Base-by-base conservation (phyloP, 2,329 filamentous ascomycete species). In the Colletotrichum coccodes region DNA sequence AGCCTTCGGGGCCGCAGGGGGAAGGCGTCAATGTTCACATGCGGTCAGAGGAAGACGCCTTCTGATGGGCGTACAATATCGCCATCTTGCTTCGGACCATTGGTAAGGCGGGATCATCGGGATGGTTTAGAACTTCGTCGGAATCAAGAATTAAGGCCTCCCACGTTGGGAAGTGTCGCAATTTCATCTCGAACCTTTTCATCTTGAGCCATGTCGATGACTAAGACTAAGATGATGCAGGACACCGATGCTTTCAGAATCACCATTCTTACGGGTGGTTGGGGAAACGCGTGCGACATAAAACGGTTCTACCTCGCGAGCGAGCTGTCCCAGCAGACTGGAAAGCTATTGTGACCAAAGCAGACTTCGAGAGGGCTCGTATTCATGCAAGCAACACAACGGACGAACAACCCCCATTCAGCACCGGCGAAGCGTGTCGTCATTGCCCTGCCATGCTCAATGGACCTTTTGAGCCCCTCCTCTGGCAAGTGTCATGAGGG, bases 341-440 rank as follows among this genome's bases (percentile, higher is more conserved):
- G 60, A 36, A 50, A 57, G 5, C 44, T 21, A 53, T 68, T 52
- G 46, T 67, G 56, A 21, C 42, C 36, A 67, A 56, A 34, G 40
- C 36, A 26, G 23, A 34, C 28, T 56, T 56, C 38, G 38, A 69
- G 34, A 49, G 52, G 47, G 36, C n/a, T 30, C 38, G 34, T 28
- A 70, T 70, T 68, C 50, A 70, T 67, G 57, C 63, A 58, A 46
- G 34, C 30, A 34, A 32, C 26, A 70, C 67, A 70, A 70, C 62
- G n/a, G 18, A 67, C 49, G n/a, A 53, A 52, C 54, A 36, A 38
- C 26, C 46, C 46, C 46, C 63, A 38, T 65, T 65, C 16, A 65
- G 34, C 7, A 38, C 38, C 28, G 40, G 60, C 50, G 36, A 63
- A n/a, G 14, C 50, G 42, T 16, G 28, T 18, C 42, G 34, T 38